A percentile compares a stretch with the other conserved stretches of the same genome.
These are phyloP conservation scores for Solanum neorickii DNA, from an alignment of 257 asterid species.

Conservation along the genomic window DNA sequence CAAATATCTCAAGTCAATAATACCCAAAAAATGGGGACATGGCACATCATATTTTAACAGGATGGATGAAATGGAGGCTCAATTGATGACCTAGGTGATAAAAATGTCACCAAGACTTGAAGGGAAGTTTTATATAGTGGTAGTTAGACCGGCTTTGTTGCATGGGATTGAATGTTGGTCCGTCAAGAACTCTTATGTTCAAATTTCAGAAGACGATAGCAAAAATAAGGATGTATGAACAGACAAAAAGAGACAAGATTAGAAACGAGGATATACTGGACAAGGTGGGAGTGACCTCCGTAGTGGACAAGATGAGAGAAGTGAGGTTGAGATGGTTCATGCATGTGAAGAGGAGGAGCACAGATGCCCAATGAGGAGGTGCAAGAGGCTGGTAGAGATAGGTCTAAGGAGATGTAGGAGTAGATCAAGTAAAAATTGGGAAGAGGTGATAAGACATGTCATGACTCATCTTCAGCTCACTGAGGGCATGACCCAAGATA, in stretches of 20 bases:
- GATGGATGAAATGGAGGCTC: not conserved
- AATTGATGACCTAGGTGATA: not conserved
- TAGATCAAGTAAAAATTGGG: not conserved
- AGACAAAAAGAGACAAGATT: not conserved
- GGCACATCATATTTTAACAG: not conserved
- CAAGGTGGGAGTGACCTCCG: not conserved
- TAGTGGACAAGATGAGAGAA: not conserved
- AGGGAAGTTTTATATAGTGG: not conserved
- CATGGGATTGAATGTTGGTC: not conserved
- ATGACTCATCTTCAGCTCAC: not conserved
- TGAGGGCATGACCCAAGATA: not conserved
- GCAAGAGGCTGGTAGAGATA: not conserved
- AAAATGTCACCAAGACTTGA: not conserved
- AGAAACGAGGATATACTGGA: not conserved
- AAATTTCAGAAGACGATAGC: not conserved
- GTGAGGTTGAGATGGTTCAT: not conserved
- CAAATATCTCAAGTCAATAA: not conserved
- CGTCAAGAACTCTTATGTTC: not conserved
- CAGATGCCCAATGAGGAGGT: not conserved
- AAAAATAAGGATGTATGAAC: not conserved
- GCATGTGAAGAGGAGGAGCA: not conserved
- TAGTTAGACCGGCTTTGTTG: not conserved
- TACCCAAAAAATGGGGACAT: not conserved
- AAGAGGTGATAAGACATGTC: not conserved
- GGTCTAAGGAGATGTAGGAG: not conserved